Conservation (phyloP, 2,329 filamentous ascomycete genomes). For the Colletotrichum filicis region DNA sequence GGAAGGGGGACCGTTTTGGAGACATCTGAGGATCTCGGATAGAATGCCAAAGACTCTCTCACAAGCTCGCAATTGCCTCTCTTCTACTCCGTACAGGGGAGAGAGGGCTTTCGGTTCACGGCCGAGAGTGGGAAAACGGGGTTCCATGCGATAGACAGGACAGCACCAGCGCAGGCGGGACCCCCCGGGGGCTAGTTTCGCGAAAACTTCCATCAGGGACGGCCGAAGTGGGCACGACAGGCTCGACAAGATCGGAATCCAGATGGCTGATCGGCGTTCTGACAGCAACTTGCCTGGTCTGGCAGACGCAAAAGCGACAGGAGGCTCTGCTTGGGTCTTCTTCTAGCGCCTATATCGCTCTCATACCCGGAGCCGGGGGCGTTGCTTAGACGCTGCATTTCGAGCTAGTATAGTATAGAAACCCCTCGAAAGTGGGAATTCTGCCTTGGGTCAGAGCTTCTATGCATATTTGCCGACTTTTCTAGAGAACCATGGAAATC, state of each 20-base stretch:
- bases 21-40: background rate
- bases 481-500: background rate
- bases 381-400: background rate
- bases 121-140: conserved; percentile 5
- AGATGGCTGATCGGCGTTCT: conserved; percentile 24
- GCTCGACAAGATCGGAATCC: conserved; percentile 24
- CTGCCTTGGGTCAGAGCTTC: background rate
- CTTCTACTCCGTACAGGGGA: background rate
- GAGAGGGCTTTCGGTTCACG: conserved; percentile 6
- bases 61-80: background rate
- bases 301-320: background rate
- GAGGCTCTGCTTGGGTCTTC: conserved; percentile 25
- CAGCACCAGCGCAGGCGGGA: conserved; percentile 5
- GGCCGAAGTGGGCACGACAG: conserved; percentile 23
- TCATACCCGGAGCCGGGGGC: background rate
- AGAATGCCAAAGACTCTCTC: conserved; percentile 2
- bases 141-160: background rate
- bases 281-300: background rate
- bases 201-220: background rate
- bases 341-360: conserved; percentile 1
- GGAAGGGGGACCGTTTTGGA: background rate
- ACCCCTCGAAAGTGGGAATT: background rate
- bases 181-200: background rate
- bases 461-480: background rate
- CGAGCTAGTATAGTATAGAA: background rate